A percentile compares a stretch with the other conserved stretches of the same genome.
These are phyloP conservation scores for Gossypium trilobum DNA, from an alignment of 441 rosid genomes.

Conservation along the genomic window DNA sequence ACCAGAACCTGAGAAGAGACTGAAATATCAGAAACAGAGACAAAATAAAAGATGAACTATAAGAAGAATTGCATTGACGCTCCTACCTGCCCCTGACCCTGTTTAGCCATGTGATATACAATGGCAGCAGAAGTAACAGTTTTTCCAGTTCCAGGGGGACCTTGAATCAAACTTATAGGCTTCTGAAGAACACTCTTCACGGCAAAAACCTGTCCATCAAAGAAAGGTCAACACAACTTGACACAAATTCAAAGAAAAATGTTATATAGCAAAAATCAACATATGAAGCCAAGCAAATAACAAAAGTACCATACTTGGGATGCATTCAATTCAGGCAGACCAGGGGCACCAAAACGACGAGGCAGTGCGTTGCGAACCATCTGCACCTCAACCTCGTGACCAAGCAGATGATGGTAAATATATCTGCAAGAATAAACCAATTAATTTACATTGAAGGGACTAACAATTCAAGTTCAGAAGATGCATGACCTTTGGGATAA, in stretches of 20 bases:
- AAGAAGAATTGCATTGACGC: conserved; percentile 9
- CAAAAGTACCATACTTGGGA: conserved; percentile 54
- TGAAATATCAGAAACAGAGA: conserved; percentile 11
- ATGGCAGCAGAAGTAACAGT: conserved; percentile 99
- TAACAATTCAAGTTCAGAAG: background rate
- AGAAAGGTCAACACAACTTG: conserved; percentile 5
- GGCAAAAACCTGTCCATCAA: conserved; percentile 65
- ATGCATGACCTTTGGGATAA: background rate
- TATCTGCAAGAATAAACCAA: conserved; percentile 41
- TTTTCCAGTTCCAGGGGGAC: conserved; percentile 99
- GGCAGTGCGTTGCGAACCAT: conserved; percentile 87
- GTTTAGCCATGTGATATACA: conserved; percentile 99
- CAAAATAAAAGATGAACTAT: background rate
- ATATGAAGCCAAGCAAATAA: background rate
- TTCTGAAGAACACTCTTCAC: conserved; percentile 97
- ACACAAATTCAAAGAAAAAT: background rate
- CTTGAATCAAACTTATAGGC: conserved; percentile 96
- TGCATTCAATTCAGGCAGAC: conserved; percentile 96
- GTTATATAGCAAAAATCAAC: background rate
- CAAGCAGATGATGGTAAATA: conserved; percentile 91
- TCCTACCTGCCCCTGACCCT: conserved; percentile 94
- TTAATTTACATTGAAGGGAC: background rate
- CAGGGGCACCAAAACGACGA: conserved; percentile 96
- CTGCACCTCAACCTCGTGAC: conserved; percentile 97
- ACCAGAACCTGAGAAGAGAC: conserved; percentile 68